Evolutionary conservation across 192 early-diverging fungal species (phyloP).

Genomic region (Umbelopsis vinacea): DNA sequence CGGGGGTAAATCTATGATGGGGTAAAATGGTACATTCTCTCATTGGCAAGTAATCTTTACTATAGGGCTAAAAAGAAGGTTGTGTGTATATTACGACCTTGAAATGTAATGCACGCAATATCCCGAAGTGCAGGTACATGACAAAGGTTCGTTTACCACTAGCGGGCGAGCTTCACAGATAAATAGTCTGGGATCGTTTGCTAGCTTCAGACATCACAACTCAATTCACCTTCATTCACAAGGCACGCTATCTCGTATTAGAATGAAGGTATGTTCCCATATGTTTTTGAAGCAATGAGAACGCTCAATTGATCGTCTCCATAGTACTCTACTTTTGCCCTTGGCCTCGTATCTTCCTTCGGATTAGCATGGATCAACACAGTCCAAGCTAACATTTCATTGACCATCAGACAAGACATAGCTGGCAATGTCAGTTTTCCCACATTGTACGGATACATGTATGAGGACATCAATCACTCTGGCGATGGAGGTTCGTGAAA

Average conservation of each 20-base stretch:
- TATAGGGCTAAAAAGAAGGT: too few relatives aligned
- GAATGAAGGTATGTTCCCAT: background rate
- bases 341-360: background rate
- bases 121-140: too few relatives aligned
- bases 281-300: background rate
- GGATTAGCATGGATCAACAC: background rate
- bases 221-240: too few relatives aligned
- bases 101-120: too few relatives aligned
- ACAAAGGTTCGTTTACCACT: too few relatives aligned
- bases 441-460: slow-evolving; percentile 36
- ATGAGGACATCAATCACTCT: slow-evolving; percentile 33
- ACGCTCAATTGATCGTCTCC: background rate
- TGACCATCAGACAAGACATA: slow-evolving; percentile 27
- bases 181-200: too few relatives aligned
- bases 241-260: background rate
- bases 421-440: slow-evolving; percentile 32
- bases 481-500: slow-evolving; percentile 31
- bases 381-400: slow-evolving; percentile 10
- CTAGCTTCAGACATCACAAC: too few relatives aligned
- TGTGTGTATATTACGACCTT: too few relatives aligned
- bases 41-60: too few relatives aligned
- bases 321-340: background rate
- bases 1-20: background rate
- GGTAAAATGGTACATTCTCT: too few relatives aligned
- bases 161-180: too few relatives aligned